Evolutionary conservation across 257 asterid genomes (phyloP), one percentile per base, ranked within the genome.

Genomic region (Solanum arcanum): DNA sequence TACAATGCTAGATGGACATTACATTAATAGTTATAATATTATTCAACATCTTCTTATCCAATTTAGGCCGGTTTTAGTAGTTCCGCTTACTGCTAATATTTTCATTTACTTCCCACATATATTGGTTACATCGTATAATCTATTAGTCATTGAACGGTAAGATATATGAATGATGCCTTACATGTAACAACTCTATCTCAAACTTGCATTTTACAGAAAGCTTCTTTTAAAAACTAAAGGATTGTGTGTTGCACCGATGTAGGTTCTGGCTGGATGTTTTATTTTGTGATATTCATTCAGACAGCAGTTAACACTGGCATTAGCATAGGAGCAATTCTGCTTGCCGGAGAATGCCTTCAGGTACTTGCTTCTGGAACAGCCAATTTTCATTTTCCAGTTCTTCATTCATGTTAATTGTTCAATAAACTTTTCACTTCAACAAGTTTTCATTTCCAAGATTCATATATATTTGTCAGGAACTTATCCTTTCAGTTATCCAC

Each of bases 231-330:
- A 29, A 49, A 49, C 29, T 29, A 49, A 9, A 29, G 69, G 12
- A 78, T 29, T 81, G 31, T 5, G 25, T 70, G 83, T 33, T 39
- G 83, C 76, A 66, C 49, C 88, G 49, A 39, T 70, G 56, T 82
- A 97, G 99, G 99, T 31, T 93, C 97, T 3, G 99, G 98, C 6
- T 93, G 99, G 99, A 94, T 97, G 98, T 95, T 88, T 92, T 95
- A 95, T 89, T 93, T 95, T 77, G 99, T 95, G 87, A 89, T 96
- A 90, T 90, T 95, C 92, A 94, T 97, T 89, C 99, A 97, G 89
- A 97, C 98, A 5, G 95, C 99, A 31, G 93, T 97, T 72, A 97
- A 97, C 80, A 94, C 98, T 0, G 97, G 99, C 70, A 95, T 96
- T 91, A 91, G 97, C 69, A 93, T 97, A 20, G 99, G 98, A 89